Evolutionary conservation across 768 basidiomycete species (phyloP), one percentile per base, ranked within the genome.

Genomic region (Lenzites betulinus): DNA sequence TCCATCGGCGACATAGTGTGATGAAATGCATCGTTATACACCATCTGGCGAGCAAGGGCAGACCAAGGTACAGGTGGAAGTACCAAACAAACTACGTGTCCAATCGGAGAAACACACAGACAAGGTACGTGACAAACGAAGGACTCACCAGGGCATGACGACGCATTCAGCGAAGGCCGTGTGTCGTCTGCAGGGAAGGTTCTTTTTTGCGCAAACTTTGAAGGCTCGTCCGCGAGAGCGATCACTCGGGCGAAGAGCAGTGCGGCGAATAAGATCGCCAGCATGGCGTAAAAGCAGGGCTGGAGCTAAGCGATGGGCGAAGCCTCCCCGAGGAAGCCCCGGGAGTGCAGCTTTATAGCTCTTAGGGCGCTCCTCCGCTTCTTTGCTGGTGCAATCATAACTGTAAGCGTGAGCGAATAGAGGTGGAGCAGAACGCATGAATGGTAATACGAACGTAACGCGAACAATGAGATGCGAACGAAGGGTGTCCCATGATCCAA

Each of bases 131-230:
- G 30, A 41, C 39, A 41, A 12, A 38, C 7, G 56, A 46, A 51
- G 44, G 12, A 63, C 64, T 13, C 12, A 72, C 71, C 71, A 50
- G 71, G 66, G 51, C 71, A 72, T 47, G 62, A 64, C 42, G 71
- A 68, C 36, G 70, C 69, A 59, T 72, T 70, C 43, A 65, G 47
- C 18, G 71, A 70, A 54, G 62, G 64, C 0, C 38, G n/a, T 2
- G 30, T 41, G 28, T 58, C 46, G 23, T 51, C 39, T n/a, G 38
- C 49, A 43, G 28, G 7, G 48, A 60, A 35, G 48, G 22, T 28
- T 51, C 39, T 39, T 42, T 36, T 46, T 4, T 41, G 46, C 33
- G 36, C 22, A 54, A 62, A 60, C 18, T 42, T 26, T 42, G 67
- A 62, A 18, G 60, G 58, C 41, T 63, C 52, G 15, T 26, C 25